These are phyloP conservation scores for Magnaporthiopsis incrustans DNA, from an alignment of 2,329 filamentous ascomycete species.

Conservation along the genomic window DNA sequence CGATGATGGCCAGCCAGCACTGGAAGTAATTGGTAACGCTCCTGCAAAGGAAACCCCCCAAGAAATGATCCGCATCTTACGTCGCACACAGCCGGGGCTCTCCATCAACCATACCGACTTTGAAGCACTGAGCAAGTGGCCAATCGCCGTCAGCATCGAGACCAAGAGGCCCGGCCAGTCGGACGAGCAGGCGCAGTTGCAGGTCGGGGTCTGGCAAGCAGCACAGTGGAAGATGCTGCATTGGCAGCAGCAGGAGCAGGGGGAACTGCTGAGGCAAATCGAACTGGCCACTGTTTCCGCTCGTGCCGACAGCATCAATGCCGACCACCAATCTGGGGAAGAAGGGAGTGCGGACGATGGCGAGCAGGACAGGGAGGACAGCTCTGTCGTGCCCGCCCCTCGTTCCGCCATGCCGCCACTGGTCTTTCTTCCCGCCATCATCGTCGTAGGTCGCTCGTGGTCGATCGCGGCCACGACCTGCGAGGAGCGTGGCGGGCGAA, in stretches of 20 bases:
- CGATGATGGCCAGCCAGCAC: not conserved
- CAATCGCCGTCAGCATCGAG: conserved; percentile 9
- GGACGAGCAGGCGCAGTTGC: not conserved
- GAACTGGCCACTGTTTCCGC: not conserved
- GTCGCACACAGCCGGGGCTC: not conserved
- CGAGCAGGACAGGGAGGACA: too few relatives aligned
- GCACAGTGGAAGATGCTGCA: conserved; percentile 8
- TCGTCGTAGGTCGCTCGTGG: conserved; percentile 3
- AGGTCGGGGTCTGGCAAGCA: conserved; percentile 7
- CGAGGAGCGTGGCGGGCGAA: not conserved
- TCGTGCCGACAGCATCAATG: not conserved
- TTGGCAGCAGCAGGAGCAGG: conserved; percentile 3
- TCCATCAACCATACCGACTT: conserved; percentile 8
- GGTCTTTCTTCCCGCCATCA: conserved; percentile 2
- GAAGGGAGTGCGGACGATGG: not conserved
- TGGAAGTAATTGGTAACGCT: not conserved
- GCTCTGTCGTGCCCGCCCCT: too few relatives aligned
- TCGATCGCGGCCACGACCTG: conserved; percentile 2
- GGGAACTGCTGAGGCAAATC: not conserved
- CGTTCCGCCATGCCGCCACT: not conserved
- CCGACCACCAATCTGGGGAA: not conserved
- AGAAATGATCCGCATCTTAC: not conserved
- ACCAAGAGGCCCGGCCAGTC: conserved; percentile 5
- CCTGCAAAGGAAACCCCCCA: not conserved
- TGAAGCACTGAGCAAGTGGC: not conserved